Base-by-base conservation (phyloP, 192 early-diverging fungal genomes). In the Funneliformis geosporum region DNA sequence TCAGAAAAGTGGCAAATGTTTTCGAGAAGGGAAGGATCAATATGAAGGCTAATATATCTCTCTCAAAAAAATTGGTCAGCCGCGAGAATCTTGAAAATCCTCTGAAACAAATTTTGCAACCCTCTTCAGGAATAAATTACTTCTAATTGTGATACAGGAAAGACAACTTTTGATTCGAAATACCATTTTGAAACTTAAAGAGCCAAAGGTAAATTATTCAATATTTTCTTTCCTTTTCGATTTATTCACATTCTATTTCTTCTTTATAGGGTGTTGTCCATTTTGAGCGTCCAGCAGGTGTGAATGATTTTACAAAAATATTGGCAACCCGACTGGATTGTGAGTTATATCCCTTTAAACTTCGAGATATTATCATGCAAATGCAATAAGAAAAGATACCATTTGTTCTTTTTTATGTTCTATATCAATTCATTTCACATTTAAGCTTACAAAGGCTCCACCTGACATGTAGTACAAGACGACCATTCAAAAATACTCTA, bases 111-210 rank as follows among this genome's bases (percentile, higher is more conserved):
- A 75, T 61, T 42, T 75, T 75, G 38, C 73, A 60, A 75, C 60
- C 18, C 59, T 75, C 73, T 61, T 75, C 39, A 60, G 0, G 18
- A 14, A 75, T n/a, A n/a, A n/a, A 61, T 5, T 75, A 75, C 60
- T 62, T 5, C 73, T 75, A 43, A 75, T 75, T 75, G 61, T 75
- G 73, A 59, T n/a, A 75, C 73, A 75, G 73, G 73, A 75, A 75
- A 75, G 28, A 75, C 73, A 75, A 75, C 33, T 27, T 75, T 72
- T n/a, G 18, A 47, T 72, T 72, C 70, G 16, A 72, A n/a, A n/a
- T n/a, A n/a, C n/a, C n/a, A n/a, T n/a, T n/a, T n/a, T n/a, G n/a
- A n/a, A n/a, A n/a, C n/a, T 40, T 44, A 21, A 72, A 72, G 39
- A 72, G 39, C 73, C 59, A 75, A 75, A 75, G 73, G 73, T 75